A percentile compares a stretch with the other conserved stretches of the same genome.
Conservation (phyloP, 2,329 filamentous ascomycete species). For the Fusarium solani-melongenae region DNA sequence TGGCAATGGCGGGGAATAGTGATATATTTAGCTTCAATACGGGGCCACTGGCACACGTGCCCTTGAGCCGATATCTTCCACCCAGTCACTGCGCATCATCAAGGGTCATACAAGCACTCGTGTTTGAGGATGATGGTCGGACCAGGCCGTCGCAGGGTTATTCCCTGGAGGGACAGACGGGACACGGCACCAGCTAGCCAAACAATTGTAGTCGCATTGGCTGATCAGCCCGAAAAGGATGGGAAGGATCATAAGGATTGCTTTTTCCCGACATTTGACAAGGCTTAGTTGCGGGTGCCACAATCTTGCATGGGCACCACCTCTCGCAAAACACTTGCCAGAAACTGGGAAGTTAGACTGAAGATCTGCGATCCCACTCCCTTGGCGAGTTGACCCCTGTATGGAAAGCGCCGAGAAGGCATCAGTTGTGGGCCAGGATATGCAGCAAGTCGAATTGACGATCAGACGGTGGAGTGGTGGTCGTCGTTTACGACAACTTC, state of each 20-base stretch:
- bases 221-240: not conserved
- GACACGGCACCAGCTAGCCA: not conserved
- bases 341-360: not conserved
- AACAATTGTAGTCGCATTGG: not conserved
- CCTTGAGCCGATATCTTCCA: not conserved
- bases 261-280: not conserved
- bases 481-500: too few relatives aligned
- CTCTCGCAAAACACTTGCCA: not conserved
- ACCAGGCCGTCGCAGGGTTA: not conserved
- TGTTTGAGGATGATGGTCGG: not conserved
- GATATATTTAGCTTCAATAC: not conserved
- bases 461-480: not conserved
- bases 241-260: not conserved
- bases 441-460: not conserved
- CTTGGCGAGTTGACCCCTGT: not conserved
- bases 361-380: not conserved
- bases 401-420: not conserved
- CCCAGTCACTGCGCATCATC: not conserved
- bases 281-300: not conserved
- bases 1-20: not conserved
- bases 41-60: not conserved
- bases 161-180: not conserved
- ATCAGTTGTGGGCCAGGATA: not conserved
- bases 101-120: not conserved
- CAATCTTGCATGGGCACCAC: not conserved